Evolutionary conservation across 352 stramenopile genomes (phyloP).

Genomic region (Globisporangium spinosum): DNA sequence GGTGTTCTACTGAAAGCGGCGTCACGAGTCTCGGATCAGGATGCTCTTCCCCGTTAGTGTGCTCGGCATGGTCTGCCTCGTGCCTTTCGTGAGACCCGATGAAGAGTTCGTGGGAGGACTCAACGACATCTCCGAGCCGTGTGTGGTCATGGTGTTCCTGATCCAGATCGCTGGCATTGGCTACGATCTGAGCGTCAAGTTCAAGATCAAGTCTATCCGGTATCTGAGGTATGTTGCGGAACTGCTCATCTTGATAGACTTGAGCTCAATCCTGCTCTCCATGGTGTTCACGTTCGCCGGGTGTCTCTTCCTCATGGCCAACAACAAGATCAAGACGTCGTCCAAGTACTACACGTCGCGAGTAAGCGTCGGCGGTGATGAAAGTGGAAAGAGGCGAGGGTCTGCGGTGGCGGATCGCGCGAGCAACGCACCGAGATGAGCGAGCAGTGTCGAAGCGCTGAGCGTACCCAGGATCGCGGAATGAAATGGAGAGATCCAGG

Average conservation of each 20-base stretch:
- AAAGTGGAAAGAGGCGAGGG: too few relatives aligned
- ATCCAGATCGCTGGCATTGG: constrained; percentile 40
- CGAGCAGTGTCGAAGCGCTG: too few relatives aligned
- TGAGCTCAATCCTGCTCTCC: constrained; percentile 3
- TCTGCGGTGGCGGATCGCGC: too few relatives aligned
- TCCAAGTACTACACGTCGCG: too few relatives aligned
- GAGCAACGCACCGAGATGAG: too few relatives aligned
- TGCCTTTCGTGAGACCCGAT: constrained; percentile 24
- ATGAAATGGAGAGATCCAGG: too few relatives aligned
- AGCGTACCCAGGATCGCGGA: too few relatives aligned
- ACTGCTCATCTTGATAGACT: constrained; percentile 16
- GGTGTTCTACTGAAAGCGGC: constrained; percentile 19
- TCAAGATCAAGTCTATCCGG: constrained; percentile 24
- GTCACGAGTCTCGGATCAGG: constrained; percentile 8
- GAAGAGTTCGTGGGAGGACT: constrained; percentile 16
- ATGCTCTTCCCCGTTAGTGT: constrained; percentile 9
- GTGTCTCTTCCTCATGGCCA: constrained; percentile 25
- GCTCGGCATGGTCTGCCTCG: constrained; percentile 14
- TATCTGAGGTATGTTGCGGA: constrained; percentile 26
- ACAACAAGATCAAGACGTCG: too few relatives aligned
- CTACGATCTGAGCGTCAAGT: constrained; percentile 21
- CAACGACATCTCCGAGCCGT: constrained; percentile 37
- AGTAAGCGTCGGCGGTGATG: too few relatives aligned
- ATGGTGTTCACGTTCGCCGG: constrained; percentile 11
- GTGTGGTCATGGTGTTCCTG: constrained; percentile 30